Percentiles rank a stretch among this genome's conserved stretches.
Conservation (phyloP, 371 early-diverging fungal species). For the Syncephalastrum sp. region DNA sequence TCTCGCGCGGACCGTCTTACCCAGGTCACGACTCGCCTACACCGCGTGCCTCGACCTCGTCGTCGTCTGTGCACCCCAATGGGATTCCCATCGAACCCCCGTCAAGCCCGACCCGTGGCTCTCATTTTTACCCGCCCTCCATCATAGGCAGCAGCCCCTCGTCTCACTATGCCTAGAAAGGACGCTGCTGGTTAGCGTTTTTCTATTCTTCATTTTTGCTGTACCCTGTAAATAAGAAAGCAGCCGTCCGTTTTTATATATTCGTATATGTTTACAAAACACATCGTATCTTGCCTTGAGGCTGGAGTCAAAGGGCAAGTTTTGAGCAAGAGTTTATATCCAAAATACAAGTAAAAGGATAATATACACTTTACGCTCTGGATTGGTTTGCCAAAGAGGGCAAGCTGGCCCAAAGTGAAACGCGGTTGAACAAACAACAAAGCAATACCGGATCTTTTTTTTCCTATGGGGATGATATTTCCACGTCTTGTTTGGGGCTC, state of each 20-base stretch:
- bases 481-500: too few relatives aligned
- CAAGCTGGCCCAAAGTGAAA: too few relatives aligned
- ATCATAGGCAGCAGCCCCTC: slow-evolving; percentile 6
- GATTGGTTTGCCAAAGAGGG: too few relatives aligned
- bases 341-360: too few relatives aligned
- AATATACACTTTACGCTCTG: too few relatives aligned
- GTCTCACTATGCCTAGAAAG: neutral
- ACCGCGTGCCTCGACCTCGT: slow-evolving; percentile 48
- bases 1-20: slow-evolving; percentile 38
- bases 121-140: slow-evolving; percentile 6
- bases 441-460: too few relatives aligned
- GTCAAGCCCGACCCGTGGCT: slow-evolving; percentile 9
- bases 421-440: too few relatives aligned
- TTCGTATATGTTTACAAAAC: neutral
- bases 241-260: neutral
- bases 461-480: too few relatives aligned
- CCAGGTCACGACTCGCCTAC: slow-evolving; percentile 35
- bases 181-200: slow-evolving; percentile 4
- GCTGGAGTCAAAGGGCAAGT: too few relatives aligned
- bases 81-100: slow-evolving; percentile 11
- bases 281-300: neutral
- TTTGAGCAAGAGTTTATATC: too few relatives aligned
- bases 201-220: too few relatives aligned
- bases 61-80: slow-evolving; percentile 25
- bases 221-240: too few relatives aligned